Evolutionary conservation across 805 yeast genomes (phyloP), one percentile per base, ranked within the genome.

Genomic region (Myxozyma geophila): DNA sequence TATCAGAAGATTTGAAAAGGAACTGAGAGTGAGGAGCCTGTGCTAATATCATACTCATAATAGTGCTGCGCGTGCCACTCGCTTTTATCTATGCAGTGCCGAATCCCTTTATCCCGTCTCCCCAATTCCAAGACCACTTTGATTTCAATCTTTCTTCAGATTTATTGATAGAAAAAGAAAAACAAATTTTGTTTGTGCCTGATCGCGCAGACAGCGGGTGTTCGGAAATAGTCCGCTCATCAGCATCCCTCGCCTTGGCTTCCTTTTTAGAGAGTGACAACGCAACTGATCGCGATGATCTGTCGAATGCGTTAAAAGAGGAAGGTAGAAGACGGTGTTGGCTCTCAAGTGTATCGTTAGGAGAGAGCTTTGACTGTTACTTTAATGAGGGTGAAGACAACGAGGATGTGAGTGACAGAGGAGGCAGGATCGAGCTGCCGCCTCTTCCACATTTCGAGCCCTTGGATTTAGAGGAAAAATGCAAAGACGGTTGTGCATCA

Each of bases 361-460:
- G 47, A 13, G 47, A 43, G 10, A 4, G 7, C 2, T 43, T 43
- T 43, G 19, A n/a, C 17, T 43, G 17, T n/a, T n/a, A 13, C 6
- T 19, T 48, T 13, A 36, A 13, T 39, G 46, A 36, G 1, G 15
- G 8, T 35, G 54, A 50, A 50, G 43, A 35, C 13, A 10, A 12
- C 1, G 15, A 23, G 6, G 19, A 23, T 28, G 52, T 15, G 17
- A 23, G 28, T 48, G 52, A 48, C 10, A 28, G 46, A 41, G 19
- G 15, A n/a, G 43, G 43, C 43, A 50, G 39, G n/a, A 17, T 36
- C 7, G 55, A 52, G 55, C 23, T 53, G 28, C 57, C 57, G 17
- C 57, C 48, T 8, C 10, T 53, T 6, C 57, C 57, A 23, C 6
- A 21, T 8, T 53, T 53, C 33, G 57, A 53, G 12, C 57, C 57